phyloP scores from a whole-genome alignment of 345 rosid genomes.

The Hibiscus syriacus region DNA sequence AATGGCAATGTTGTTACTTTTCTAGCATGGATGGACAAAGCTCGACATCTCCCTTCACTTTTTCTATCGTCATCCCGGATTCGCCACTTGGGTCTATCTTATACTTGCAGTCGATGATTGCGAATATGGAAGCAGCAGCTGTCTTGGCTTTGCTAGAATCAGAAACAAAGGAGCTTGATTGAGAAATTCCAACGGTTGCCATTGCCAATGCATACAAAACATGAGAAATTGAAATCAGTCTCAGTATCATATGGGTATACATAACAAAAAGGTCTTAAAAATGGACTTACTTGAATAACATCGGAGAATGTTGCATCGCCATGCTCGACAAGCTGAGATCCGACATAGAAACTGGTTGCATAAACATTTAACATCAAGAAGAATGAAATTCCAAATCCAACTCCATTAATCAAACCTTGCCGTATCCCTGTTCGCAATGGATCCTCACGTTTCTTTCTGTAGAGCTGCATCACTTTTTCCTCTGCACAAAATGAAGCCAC shows the following conservation, averaged over 20 bases:
- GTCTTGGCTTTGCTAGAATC: slow-evolving; percentile 51
- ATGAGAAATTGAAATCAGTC: slow-evolving; percentile 18
- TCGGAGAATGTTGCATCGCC: slow-evolving; percentile 50
- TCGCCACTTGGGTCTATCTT: slow-evolving; percentile 63
- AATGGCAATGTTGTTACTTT: slow-evolving; percentile 30
- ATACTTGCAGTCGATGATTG: slow-evolving; percentile 52
- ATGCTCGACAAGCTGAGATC: slow-evolving; percentile 51
- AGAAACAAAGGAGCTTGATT: slow-evolving; percentile 55
- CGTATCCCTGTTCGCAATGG: slow-evolving; percentile 62
- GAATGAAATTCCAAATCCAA: slow-evolving; percentile 61
- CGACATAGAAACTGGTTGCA: slow-evolving; percentile 63
- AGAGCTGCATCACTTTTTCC: slow-evolving; percentile 71
- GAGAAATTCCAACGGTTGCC: slow-evolving; percentile 60
- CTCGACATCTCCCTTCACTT: slow-evolving; percentile 63
- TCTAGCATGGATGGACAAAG: slow-evolving; percentile 53
- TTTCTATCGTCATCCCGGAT: slow-evolving; percentile 44
- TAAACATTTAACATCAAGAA: slow-evolving; percentile 49
- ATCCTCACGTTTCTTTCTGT: slow-evolving; percentile 64
- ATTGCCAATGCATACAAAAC: slow-evolving; percentile 66
- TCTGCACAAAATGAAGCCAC: slow-evolving; percentile 87
- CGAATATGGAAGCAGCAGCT: slow-evolving; percentile 64
- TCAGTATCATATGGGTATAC: not conserved
- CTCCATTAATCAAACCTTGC: slow-evolving; percentile 61
- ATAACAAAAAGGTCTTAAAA: not conserved
- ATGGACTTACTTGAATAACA: slow-evolving; percentile 46